phyloP scores from a whole-genome alignment of 2,329 filamentous ascomycete species.

The Ophiostoma piceae region DNA sequence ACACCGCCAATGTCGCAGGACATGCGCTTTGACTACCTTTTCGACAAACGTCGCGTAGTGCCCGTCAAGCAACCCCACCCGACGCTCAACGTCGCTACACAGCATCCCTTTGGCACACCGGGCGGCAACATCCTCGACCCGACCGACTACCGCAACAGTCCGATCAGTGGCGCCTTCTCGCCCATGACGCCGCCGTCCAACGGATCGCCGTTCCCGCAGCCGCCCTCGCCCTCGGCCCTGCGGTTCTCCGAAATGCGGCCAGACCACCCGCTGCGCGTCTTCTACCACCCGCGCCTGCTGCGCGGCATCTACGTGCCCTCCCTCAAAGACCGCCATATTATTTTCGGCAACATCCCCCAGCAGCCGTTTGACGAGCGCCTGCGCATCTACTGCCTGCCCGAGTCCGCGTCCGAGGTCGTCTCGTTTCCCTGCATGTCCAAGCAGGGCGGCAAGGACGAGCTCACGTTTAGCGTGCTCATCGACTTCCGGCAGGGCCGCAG shows the following conservation, averaged over 20 bases:
- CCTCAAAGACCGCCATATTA: slow-evolving; percentile 19
- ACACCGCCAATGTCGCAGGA: not conserved
- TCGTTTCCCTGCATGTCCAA: slow-evolving; percentile 18
- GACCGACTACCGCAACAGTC: not conserved
- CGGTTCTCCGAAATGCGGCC: not conserved
- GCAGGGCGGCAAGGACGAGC: slow-evolving; percentile 14
- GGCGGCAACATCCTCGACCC: not conserved
- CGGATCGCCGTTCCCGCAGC: not conserved
- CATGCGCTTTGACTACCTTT: not conserved
- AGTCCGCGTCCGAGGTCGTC: slow-evolving; percentile 19
- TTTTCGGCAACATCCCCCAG: not conserved
- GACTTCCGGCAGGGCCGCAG: slow-evolving; percentile 19
- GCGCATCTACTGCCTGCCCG: slow-evolving; percentile 23
- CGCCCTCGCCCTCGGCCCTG: not conserved
- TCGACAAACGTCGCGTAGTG: not conserved
- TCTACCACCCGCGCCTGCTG: slow-evolving; percentile 22
- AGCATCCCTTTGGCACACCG: not conserved
- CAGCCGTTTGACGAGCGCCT: slow-evolving; percentile 22
- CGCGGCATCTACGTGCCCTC: slow-evolving; percentile 23
- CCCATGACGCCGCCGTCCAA: not conserved
- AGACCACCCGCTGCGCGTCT: slow-evolving; percentile 7
- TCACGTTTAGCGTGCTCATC: slow-evolving; percentile 22
- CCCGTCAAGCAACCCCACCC: not conserved
- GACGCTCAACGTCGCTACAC: not conserved
- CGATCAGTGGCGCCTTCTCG: not conserved